These are phyloP conservation scores for Craspedostauros australis DNA, from an alignment of 108 stramenopile species.

Conservation along the genomic window DNA sequence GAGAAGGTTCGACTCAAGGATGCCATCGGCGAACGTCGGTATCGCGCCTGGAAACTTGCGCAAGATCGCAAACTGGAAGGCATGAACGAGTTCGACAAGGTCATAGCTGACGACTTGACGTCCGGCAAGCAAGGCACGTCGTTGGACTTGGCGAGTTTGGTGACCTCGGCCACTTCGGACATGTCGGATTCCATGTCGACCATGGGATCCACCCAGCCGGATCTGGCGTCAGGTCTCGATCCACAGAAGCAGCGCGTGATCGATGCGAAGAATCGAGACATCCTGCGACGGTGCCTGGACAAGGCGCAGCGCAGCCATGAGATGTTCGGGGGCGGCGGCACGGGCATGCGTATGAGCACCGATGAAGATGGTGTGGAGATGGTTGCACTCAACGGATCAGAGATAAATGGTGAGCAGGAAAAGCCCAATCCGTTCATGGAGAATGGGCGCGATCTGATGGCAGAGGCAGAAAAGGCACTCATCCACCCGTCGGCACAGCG, in stretches of 20 bases:
- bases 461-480: conserved; percentile 71
- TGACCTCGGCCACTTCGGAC: conserved; percentile 33
- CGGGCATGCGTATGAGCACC: too few relatives aligned
- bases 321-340: too few relatives aligned
- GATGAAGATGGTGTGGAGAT: neutral
- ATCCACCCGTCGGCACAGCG: conserved; percentile 73
- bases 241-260: conserved; percentile 48
- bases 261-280: conserved; percentile 70
- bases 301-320: conserved; percentile 3
- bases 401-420: neutral
- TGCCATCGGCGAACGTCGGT: conserved; percentile 78
- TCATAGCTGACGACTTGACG: too few relatives aligned
- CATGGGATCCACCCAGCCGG: conserved; percentile 13
- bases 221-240: conserved; percentile 30
- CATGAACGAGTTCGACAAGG: conserved; percentile 10
- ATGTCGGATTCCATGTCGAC: conserved; percentile 17
- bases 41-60: conserved; percentile 60
- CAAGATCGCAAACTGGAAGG: conserved; percentile 42
- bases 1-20: conserved; percentile 55
- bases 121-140: conserved; percentile 17
- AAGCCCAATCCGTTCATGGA: conserved; percentile 38
- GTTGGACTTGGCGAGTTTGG: conserved; percentile 19
- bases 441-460: conserved; percentile 64
- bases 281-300: conserved; percentile 64
- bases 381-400: neutral